Evolutionary conservation across 306 rosid genomes (phyloP).

Genomic region (Dryas alaskensis): DNA sequence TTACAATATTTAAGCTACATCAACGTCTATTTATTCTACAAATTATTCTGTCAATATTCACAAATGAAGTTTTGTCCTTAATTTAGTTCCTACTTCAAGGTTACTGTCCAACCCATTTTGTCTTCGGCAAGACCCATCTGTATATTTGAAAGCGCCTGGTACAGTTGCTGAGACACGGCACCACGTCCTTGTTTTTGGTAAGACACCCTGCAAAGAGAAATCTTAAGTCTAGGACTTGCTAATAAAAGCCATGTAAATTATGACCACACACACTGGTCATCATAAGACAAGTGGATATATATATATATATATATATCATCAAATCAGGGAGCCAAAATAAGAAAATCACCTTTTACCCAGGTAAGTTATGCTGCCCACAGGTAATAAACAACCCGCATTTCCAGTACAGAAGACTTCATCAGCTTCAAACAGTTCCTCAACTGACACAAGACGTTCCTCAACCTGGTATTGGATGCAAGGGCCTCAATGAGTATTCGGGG

Average conservation of each 20-base stretch:
- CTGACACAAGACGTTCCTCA: constrained; percentile 12
- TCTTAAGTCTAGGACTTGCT: not conserved
- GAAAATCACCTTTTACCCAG: constrained; percentile 7
- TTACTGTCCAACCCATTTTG: constrained; percentile 15
- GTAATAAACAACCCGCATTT: constrained; percentile 12
- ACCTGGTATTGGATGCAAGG: not conserved
- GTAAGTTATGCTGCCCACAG: constrained; percentile 20
- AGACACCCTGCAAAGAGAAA: not conserved
- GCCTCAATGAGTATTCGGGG: not conserved
- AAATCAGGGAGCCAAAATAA: not conserved
- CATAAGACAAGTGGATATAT: too few relatives aligned
- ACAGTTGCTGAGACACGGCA: constrained; percentile 9
- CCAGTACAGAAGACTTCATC: constrained; percentile 22
- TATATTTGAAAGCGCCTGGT: constrained; percentile 13
- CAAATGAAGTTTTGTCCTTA: not conserved
- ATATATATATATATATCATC: too few relatives aligned
- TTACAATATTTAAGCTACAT: not conserved
- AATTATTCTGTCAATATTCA: not conserved
- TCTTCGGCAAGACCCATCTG: constrained; percentile 16
- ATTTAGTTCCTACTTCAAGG: constrained; percentile 5
- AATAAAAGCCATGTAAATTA: not conserved
- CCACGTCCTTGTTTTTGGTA: not conserved
- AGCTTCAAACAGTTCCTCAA: constrained; percentile 18
- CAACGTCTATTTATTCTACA: not conserved
- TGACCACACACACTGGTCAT: not conserved